Evolutionary conservation across 306 rosid genomes (phyloP).

Genomic region (Acacia crassicarpa): DNA sequence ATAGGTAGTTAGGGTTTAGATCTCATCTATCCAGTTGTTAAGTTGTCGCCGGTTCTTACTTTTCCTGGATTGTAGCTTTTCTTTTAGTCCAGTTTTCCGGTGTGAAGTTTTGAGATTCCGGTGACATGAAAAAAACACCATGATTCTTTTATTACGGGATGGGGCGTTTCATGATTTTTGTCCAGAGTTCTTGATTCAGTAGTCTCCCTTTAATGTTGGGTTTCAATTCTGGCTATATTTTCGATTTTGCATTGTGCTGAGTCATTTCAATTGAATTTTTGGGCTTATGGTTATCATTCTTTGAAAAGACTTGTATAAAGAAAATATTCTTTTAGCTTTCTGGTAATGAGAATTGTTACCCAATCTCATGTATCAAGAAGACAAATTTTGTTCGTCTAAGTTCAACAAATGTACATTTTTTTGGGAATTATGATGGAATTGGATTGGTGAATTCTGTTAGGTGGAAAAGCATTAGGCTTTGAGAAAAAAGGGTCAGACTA

Average conservation of each 20-base stretch:
- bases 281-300: not conserved
- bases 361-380: not conserved
- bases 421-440: slow-evolving; percentile 18
- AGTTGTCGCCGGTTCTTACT: not conserved
- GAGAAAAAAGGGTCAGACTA: not conserved
- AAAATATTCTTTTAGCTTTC: not conserved
- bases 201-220: not conserved
- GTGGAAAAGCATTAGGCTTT: not conserved
- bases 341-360: not conserved
- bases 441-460: not conserved
- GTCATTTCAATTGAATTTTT: not conserved
- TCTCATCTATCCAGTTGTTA: slow-evolving; percentile 10
- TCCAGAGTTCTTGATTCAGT: slow-evolving; percentile 9
- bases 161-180: slow-evolving; percentile 8
- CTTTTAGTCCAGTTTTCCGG: not conserved
- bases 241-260: not conserved
- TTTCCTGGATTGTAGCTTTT: not conserved
- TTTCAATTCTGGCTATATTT: not conserved
- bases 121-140: slow-evolving; percentile 5
- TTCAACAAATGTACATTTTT: not conserved
- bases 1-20: slow-evolving; percentile 24
- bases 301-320: not conserved
- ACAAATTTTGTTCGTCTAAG: not conserved
- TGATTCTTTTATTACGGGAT: slow-evolving; percentile 13
- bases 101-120: slow-evolving; percentile 15